Evolutionary conservation across 352 stramenopile genomes (phyloP).

Genomic region (Pythium brassicae): DNA sequence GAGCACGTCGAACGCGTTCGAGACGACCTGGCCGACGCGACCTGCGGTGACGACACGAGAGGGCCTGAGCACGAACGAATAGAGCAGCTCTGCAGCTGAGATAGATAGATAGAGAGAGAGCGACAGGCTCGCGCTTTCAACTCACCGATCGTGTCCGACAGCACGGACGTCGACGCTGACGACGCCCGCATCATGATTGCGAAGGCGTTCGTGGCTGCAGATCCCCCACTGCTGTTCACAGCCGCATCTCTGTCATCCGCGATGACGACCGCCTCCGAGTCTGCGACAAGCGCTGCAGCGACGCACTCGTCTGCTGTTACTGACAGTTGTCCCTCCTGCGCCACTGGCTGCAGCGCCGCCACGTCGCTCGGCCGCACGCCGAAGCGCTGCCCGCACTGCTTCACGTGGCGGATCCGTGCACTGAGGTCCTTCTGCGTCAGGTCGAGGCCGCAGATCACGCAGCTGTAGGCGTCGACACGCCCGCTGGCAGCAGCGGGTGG

Average conservation of each 20-base stretch:
- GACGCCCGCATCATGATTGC: conserved; percentile 50
- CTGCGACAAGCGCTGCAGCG: neutral
- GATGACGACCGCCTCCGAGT: neutral
- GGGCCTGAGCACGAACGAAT: neutral
- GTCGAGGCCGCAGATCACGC: conserved; percentile 64
- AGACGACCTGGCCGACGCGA: conserved; percentile 14
- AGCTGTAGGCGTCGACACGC: conserved; percentile 24
- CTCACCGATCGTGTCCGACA: conserved; percentile 9
- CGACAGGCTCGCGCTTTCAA: neutral
- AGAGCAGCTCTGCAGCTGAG: too few species aligned
- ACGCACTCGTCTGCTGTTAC: neutral
- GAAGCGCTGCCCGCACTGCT: conserved; percentile 67
- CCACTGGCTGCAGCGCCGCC: conserved; percentile 16
- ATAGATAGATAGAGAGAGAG: too few species aligned
- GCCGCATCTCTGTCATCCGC: neutral
- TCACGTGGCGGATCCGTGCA: conserved; percentile 71
- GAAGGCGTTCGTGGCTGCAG: conserved; percentile 34
- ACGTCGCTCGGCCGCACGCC: conserved; percentile 54
- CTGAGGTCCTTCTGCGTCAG: conserved; percentile 34
- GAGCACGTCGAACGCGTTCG: conserved; percentile 78
- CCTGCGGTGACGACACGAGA: neutral
- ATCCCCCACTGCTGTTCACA: neutral
- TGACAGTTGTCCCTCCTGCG: conserved; percentile 3
- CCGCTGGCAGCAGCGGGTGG: neutral
- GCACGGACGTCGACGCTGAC: conserved; percentile 6